Evolutionary conservation across 2,329 filamentous ascomycete genomes (phyloP), one percentile per base, ranked within the genome.

Genomic region (Arachnomyces sp.): DNA sequence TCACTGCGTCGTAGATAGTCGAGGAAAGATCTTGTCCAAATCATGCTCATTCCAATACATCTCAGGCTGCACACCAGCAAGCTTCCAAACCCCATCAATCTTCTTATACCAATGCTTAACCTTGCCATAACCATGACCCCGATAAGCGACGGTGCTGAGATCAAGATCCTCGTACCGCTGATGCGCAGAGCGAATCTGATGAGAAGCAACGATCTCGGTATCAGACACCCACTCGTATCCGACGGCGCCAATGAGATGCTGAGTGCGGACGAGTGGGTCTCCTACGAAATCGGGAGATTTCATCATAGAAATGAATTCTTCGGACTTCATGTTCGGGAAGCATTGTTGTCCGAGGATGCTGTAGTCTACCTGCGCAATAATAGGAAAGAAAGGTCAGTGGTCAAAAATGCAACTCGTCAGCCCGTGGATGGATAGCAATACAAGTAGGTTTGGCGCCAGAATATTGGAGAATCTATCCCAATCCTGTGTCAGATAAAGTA

Each of bases 101-200:
- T 55, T 58, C 46, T 48, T 52, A 45, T 56, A 58, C 51, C 48
- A 54, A 31, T 50, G 46, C 31, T 46, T 47, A 35, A 49, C 51
- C 18, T 38, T 47, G 31, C 46, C 48, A 36, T 78, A 73, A 14
- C 70, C 74, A 52, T 78, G 75, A 46, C 75, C 75, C 65, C 77
- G 77, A 57, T 74, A 65, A 33, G 62, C 61, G 28, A 78, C 71
- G 16, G 60, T 52, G 28, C 54, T 50, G 39, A 68, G 54, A 33
- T 60, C 65, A 16, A 55, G 61, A 50, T 74, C 73, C 1, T 63
- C 69, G 62, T 77, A 78, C 39, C 71, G 63, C 62, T 78, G 74
- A 55, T 79, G 75, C 8, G 75, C 73, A 31, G 77, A 75, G 25
- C 75, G 51, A 36, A 57, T 47, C 30, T 57, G 53, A 32, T 57